Percentiles rank a stretch among this genome's conserved stretches.
Conservation (phyloP, 2,329 filamentous ascomycete genomes). For the Claviceps quebecensis region DNA sequence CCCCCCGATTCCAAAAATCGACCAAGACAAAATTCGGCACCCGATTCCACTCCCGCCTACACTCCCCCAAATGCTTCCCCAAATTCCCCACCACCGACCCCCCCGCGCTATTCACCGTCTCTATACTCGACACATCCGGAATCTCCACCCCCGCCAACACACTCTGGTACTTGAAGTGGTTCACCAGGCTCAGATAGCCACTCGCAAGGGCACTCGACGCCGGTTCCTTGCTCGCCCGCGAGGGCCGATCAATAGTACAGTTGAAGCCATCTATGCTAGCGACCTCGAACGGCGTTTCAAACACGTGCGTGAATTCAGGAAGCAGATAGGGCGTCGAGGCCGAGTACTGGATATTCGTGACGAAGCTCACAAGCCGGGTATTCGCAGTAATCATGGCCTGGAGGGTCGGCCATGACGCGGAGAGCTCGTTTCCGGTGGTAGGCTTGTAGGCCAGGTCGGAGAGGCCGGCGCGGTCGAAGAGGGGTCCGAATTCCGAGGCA, state of each 20-base stretch:
- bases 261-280: slow-evolving; percentile 50
- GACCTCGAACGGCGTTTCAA: slow-evolving; percentile 60
- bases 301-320: slow-evolving; percentile 51
- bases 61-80: slow-evolving; percentile 39
- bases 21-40: slow-evolving; percentile 63
- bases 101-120: slow-evolving; percentile 50
- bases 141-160: slow-evolving; percentile 41
- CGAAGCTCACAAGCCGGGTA: slow-evolving; percentile 54
- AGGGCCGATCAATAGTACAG: slow-evolving; percentile 56
- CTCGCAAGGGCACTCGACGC: slow-evolving; percentile 39
- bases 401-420: slow-evolving; percentile 55
- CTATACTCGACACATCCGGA: slow-evolving; percentile 46
- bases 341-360: slow-evolving; percentile 38
- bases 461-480: slow-evolving; percentile 46
- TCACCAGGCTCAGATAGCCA: slow-evolving; percentile 56
- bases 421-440: slow-evolving; percentile 19
- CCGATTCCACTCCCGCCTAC: slow-evolving; percentile 42
- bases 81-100: slow-evolving; percentile 38
- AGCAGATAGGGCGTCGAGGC: slow-evolving; percentile 42
- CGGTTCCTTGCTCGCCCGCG: slow-evolving; percentile 24
- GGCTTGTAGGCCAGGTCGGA: slow-evolving; percentile 47
- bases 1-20: slow-evolving; percentile 65
- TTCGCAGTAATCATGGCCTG: slow-evolving; percentile 49
- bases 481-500: slow-evolving; percentile 37
- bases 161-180: slow-evolving; percentile 61